A percentile compares a stretch with the other conserved stretches of the same genome.
Evolutionary conservation across 805 yeast species (phyloP).

Genomic region (Schizosaccharomyces cryophilus): DNA sequence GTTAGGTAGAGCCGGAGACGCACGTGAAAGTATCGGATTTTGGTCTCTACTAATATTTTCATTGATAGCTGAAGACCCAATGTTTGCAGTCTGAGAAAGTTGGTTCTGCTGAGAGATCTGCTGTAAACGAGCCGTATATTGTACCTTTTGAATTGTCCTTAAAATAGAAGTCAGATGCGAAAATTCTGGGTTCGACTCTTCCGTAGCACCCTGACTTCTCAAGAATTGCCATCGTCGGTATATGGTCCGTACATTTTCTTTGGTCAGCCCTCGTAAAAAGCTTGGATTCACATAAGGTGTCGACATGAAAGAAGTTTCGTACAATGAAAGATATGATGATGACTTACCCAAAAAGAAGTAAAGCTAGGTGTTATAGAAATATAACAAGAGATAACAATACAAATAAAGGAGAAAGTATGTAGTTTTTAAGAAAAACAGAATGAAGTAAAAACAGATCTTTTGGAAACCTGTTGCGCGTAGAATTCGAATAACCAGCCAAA

Average conservation of each 20-base stretch:
- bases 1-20: not conserved
- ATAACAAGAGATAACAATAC: too few species aligned
- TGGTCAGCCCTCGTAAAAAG: not conserved
- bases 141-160: slow-evolving; percentile 18
- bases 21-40: not conserved
- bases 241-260: not conserved
- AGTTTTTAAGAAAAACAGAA: too few species aligned
- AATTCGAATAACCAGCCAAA: too few species aligned
- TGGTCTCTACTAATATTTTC: not conserved
- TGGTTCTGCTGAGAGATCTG: not conserved
- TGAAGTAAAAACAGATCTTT: too few species aligned
- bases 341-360: too few species aligned
- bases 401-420: too few species aligned
- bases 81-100: not conserved
- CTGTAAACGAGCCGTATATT: not conserved
- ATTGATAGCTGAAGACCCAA: not conserved
- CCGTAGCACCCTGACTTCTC: slow-evolving; percentile 26
- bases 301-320: not conserved
- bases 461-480: too few species aligned
- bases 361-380: too few species aligned
- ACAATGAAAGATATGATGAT: too few species aligned
- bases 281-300: not conserved
- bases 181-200: slow-evolving; percentile 31
- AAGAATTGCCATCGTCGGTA: not conserved
- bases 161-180: slow-evolving; percentile 28